Conservation (phyloP, 2,329 filamentous ascomycete species). For the Tolypocladium cylindrosporum region DNA sequence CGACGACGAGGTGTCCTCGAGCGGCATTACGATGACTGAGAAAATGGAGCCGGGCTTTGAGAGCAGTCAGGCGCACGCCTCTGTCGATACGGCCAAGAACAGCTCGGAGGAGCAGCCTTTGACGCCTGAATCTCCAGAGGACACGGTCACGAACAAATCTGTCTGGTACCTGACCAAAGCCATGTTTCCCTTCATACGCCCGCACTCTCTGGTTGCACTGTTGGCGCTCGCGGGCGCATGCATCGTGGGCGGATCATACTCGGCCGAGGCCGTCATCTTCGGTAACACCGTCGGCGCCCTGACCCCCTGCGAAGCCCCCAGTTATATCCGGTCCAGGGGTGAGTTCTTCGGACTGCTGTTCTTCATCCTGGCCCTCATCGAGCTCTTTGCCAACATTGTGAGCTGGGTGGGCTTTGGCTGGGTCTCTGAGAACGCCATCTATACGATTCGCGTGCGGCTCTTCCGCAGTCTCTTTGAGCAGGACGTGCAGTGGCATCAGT, state of each 20-base stretch:
- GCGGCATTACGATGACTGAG: background rate
- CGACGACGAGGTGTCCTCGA: constrained; percentile 1
- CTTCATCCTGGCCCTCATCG: constrained; percentile 35
- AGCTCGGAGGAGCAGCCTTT: no score
- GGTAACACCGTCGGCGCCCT: constrained; percentile 20
- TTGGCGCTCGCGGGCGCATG: constrained; percentile 24
- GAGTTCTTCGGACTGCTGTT: constrained; percentile 30
- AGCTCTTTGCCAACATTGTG: constrained; percentile 38
- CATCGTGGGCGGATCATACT: constrained; percentile 39
- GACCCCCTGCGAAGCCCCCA: constrained; percentile 29
- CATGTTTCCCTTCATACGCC: constrained; percentile 2
- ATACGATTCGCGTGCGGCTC: constrained; percentile 45
- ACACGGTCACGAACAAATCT: no score
- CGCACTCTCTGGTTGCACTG: constrained; percentile 5
- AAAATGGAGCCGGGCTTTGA: no score
- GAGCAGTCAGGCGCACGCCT: no score
- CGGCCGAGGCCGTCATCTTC: constrained; percentile 39
- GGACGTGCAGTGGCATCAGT: constrained; percentile 58
- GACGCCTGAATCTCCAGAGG: no score
- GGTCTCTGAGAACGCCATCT: constrained; percentile 47
- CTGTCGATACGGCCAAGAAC: no score
- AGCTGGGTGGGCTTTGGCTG: constrained; percentile 35
- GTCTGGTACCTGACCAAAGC: background rate
- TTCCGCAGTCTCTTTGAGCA: constrained; percentile 52
- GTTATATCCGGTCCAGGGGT: constrained; percentile 16